These are phyloP conservation scores for Colletotrichum caudatum DNA, from an alignment of 2,329 filamentous ascomycete genomes.

Conservation along the genomic window DNA sequence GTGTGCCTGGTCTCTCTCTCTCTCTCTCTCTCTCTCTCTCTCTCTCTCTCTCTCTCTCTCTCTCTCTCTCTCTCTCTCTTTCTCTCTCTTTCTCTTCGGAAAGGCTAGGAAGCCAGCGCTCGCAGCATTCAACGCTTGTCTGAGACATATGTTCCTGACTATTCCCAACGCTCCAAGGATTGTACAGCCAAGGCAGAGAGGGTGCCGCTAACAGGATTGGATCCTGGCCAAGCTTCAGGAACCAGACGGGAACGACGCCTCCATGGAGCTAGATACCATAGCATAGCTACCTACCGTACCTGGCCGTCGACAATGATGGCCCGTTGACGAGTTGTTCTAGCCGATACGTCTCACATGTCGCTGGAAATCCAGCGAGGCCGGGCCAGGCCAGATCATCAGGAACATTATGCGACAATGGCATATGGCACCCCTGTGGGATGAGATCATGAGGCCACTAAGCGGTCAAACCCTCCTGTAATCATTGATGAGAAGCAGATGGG, in stretches of 20 bases:
- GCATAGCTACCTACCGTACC: not conserved
- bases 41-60: slow-evolving; percentile 2
- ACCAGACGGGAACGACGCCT: slow-evolving; percentile 29
- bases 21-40: not conserved
- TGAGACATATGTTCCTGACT: slow-evolving; percentile 42
- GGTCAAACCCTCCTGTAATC: slow-evolving; percentile 25
- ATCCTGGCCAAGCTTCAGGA: slow-evolving; percentile 36
- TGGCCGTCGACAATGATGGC: slow-evolving; percentile 26
- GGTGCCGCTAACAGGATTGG: slow-evolving; percentile 25
- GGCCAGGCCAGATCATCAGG: slow-evolving; percentile 24
- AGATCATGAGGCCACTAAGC: slow-evolving; percentile 38
- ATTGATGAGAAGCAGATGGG: slow-evolving; percentile 14
- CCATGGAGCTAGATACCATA: slow-evolving; percentile 21
- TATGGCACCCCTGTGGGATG: slow-evolving; percentile 34
- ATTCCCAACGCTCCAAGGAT: slow-evolving; percentile 38
- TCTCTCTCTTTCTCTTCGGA: not conserved
- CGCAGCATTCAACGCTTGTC: slow-evolving; percentile 35
- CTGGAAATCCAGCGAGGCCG: slow-evolving; percentile 24
- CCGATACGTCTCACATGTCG: slow-evolving; percentile 38
- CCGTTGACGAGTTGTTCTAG: slow-evolving; percentile 30
- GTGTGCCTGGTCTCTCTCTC: slow-evolving; percentile 16
- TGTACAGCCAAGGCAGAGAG: slow-evolving; percentile 24
- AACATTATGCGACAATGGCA: slow-evolving; percentile 34
- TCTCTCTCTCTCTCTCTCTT: slow-evolving; percentile 1
- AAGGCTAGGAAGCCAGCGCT: slow-evolving; percentile 22